Percentiles rank a stretch among this genome's conserved stretches.
Conservation (phyloP, 2,329 filamentous ascomycete species). For the Colletotrichum sp. region DNA sequence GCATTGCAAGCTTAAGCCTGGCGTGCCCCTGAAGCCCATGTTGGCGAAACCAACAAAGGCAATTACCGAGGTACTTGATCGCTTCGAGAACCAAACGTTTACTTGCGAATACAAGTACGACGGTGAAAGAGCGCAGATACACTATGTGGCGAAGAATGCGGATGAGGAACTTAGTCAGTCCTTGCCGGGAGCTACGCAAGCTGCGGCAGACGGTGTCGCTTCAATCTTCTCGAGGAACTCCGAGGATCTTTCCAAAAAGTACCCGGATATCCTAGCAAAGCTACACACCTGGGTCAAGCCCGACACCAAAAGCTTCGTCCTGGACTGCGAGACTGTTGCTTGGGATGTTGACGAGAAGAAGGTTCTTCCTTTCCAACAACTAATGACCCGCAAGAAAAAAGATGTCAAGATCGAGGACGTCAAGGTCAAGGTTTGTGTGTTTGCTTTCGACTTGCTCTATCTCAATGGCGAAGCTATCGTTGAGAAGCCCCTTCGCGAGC, state of each 20-base stretch:
- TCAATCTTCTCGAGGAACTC: constrained; percentile 98
- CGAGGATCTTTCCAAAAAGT: constrained; percentile 96
- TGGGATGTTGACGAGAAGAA: constrained; percentile 97
- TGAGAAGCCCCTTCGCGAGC: constrained; percentile 83
- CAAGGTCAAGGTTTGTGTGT: constrained; percentile 96
- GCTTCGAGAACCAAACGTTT: constrained; percentile 93
- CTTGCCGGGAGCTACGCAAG: constrained; percentile 65
- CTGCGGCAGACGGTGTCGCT: constrained; percentile 75
- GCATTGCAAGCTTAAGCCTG: constrained; percentile 89
- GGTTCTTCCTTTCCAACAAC: constrained; percentile 93
- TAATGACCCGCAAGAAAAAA: constrained; percentile 98
- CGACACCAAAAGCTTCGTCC: constrained; percentile 90
- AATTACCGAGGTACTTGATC: constrained; percentile 95
- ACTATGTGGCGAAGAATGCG: constrained; percentile 88
- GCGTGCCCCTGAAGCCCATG: constrained; percentile 97
- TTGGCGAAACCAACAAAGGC: constrained; percentile 98
- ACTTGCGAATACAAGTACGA: constrained; percentile 99
- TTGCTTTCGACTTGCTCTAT: constrained; percentile 94
- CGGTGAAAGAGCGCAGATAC: constrained; percentile 96
- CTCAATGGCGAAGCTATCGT: constrained; percentile 91
- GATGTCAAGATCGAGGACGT: constrained; percentile 95
- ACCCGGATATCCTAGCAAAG: constrained; percentile 92
- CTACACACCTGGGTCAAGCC: constrained; percentile 88
- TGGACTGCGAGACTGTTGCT: constrained; percentile 98
- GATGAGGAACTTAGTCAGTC: constrained; percentile 71